These are phyloP conservation scores for Ricinus communis DNA, from an alignment of 345 rosid genomes.

Conservation along the genomic window DNA sequence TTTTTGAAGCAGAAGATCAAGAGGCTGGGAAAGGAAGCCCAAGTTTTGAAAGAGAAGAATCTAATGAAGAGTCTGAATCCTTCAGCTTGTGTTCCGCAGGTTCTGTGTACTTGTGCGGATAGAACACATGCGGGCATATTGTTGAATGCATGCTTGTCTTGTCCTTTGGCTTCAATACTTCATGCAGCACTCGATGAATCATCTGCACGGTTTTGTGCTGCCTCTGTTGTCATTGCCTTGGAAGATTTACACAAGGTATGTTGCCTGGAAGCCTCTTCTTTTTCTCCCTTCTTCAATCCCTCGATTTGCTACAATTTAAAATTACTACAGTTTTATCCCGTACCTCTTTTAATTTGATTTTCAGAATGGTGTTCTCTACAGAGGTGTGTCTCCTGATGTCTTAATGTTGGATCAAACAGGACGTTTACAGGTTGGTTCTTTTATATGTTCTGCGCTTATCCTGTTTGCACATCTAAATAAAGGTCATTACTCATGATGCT, in stretches of 20 bases:
- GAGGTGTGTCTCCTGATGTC: conserved; percentile 83
- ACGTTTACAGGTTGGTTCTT: conserved; percentile 61
- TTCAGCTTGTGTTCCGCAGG: conserved; percentile 65
- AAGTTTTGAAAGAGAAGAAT: conserved; percentile 76
- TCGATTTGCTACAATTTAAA: conserved; percentile 4
- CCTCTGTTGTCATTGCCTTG: conserved; percentile 68
- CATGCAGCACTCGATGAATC: conserved; percentile 69
- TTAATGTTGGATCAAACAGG: conserved; percentile 88
- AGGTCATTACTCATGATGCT: background rate
- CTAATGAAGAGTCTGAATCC: conserved; percentile 62
- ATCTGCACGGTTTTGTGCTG: conserved; percentile 71
- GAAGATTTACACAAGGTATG: conserved; percentile 77
- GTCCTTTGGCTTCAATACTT: conserved; percentile 80
- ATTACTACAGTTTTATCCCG: conserved; percentile 4
- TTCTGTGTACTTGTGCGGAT: conserved; percentile 72
- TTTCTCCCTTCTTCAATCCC: conserved; percentile 7
- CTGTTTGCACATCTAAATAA: background rate
- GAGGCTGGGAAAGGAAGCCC: conserved; percentile 78
- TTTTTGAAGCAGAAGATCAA: conserved; percentile 79
- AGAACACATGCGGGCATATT: conserved; percentile 63
- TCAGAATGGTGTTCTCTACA: conserved; percentile 74
- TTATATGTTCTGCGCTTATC: background rate
- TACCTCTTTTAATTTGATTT: conserved; percentile 30
- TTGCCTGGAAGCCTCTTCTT: conserved; percentile 18
- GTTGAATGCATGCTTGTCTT: conserved; percentile 66